Evolutionary conservation across 352 stramenopile genomes (phyloP), one percentile per base, ranked within the genome.

Genomic region (Globisporangium parvum): DNA sequence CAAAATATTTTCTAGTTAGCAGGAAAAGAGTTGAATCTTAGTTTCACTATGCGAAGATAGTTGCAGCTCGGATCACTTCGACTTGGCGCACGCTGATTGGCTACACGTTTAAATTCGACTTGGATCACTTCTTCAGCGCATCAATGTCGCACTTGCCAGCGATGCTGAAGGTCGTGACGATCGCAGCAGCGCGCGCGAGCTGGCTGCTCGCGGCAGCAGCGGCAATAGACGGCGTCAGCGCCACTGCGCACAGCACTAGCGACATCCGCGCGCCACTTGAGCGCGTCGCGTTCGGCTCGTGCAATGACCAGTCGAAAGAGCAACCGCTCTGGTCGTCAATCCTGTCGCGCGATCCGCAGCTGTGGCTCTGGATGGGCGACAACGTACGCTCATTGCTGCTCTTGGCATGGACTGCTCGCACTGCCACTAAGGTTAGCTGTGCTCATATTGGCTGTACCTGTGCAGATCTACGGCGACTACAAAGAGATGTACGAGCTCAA

Each of bases 341-440:
- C 49, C 59, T 65, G 8, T 62, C 62, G 2, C 70, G 88, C 44
- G 51, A 86, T 12, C 79, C 81, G 3, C 71, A 95, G 24, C 65
- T 93, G 10, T 95, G 80, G 80, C 35, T 95, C 59, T 95, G 85
- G 85, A 89, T 95, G 77, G 85, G 85, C 63, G 85, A 95, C 67
- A 92, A 91, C 44, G 83, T 93, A 50, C 55, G 60, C 64, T 9
- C 20, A 5, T 26, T 46, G 41, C 41, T 10, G 1, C 3, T 24
- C 31, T 37, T 37, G 31, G 8, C 10, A 37, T 37, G 1, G 31
- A 37, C 31, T 37, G 31, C 6, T 37, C 10, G 31, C 10, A 1
- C 12, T 12, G 41, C 17, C 21, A 40, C 28, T 62, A 2, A 51
- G 57, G 4, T 39, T 23, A 18, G 24, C 17, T 44, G 23, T 40